Evolutionary conservation across 2,329 filamentous ascomycete species (phyloP).

Genomic region (Alternaria atra): DNA sequence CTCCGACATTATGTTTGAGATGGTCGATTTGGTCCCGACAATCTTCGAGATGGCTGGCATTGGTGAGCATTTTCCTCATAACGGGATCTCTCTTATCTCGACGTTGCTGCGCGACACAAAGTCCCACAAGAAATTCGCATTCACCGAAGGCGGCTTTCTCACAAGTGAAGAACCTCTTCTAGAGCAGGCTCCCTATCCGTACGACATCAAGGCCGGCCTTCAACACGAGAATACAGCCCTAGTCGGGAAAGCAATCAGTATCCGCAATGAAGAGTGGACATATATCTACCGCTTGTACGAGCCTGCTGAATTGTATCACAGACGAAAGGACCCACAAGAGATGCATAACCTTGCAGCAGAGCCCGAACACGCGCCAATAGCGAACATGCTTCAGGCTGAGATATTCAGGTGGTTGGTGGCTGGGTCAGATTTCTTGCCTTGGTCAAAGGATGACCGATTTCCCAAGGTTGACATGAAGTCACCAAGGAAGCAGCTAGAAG

Average conservation of each 20-base stretch:
- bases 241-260: slow-evolving; percentile 55
- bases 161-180: slow-evolving; percentile 57
- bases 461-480: too few species aligned
- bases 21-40: slow-evolving; percentile 59
- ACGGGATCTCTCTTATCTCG: slow-evolving; percentile 49
- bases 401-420: too few species aligned
- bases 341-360: slow-evolving; percentile 51
- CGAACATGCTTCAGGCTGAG: too few species aligned
- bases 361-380: neutral
- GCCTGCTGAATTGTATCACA: slow-evolving; percentile 55
- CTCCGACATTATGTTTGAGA: slow-evolving; percentile 49
- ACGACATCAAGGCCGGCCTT: slow-evolving; percentile 57
- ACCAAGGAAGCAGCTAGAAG: too few species aligned
- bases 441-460: too few species aligned
- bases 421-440: too few species aligned
- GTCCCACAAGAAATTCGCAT: slow-evolving; percentile 55
- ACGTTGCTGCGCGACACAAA: too few species aligned
- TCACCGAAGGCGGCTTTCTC: slow-evolving; percentile 58
- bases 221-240: slow-evolving; percentile 57
- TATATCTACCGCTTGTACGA: slow-evolving; percentile 60
- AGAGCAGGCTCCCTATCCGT: slow-evolving; percentile 56
- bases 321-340: slow-evolving; percentile 44
- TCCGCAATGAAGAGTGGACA: slow-evolving; percentile 52
- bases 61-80: slow-evolving; percentile 53
- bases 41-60: slow-evolving; percentile 53